Percentiles rank a stretch among this genome's conserved stretches.
Evolutionary conservation across 2,329 filamentous ascomycete species (phyloP).

Genomic region (Rhynchosporium secalis): DNA sequence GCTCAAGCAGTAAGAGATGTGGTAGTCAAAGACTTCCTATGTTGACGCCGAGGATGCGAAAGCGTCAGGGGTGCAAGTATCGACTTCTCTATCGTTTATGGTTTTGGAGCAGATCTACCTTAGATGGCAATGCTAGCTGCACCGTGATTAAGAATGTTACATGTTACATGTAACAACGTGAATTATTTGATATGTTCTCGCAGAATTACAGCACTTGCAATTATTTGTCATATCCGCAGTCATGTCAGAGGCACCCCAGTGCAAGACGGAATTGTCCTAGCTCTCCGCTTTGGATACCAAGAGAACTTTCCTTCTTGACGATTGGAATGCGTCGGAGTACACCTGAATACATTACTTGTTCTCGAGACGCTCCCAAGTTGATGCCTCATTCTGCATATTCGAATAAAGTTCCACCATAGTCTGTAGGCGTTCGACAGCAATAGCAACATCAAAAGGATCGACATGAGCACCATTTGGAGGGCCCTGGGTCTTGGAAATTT

Average conservation of each 20-base stretch:
- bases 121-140: too few relatives aligned
- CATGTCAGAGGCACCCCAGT: background rate
- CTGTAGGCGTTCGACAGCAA: background rate
- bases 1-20: background rate
- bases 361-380: slow-evolving; percentile 19
- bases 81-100: background rate
- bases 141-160: too few relatives aligned
- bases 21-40: background rate
- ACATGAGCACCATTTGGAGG: too few relatives aligned
- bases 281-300: background rate
- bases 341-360: slow-evolving; percentile 20
- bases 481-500: too few relatives aligned
- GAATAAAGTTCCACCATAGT: slow-evolving; percentile 17
- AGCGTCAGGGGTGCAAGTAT: background rate
- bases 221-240: background rate
- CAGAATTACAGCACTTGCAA: background rate
- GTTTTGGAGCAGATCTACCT: background rate
- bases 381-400: slow-evolving; percentile 14
- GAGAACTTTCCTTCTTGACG: slow-evolving; percentile 8
- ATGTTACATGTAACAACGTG: too few relatives aligned
- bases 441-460: background rate
- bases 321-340: slow-evolving; percentile 15
- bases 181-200: too few relatives aligned
- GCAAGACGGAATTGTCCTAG: background rate
- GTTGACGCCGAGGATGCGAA: background rate